Base-by-base conservation (phyloP, 306 rosid genomes). In the Quercus suber region DNA sequence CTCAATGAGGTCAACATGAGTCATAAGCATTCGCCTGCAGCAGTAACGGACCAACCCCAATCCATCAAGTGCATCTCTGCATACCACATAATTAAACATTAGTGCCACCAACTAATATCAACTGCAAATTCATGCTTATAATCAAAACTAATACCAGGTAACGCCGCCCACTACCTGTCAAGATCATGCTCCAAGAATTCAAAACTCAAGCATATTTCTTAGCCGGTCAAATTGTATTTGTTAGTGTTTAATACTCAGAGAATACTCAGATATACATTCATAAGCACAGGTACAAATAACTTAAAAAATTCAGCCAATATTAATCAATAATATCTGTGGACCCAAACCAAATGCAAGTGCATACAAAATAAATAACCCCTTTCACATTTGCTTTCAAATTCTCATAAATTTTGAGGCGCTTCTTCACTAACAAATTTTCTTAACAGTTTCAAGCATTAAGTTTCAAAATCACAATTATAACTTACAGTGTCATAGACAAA, bases 1-100 rank as follows among this genome's bases (percentile, higher is more conserved):
- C 89, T 95, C 98, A 37, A 95, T 93, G 79, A 95, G 98, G 74
- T 95, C 99, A 33, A 93, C 99, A 57, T 93, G 98, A 56, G 99
- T 95, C 99, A 95, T 93, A 68, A 95, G 98, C 99, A 93, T 95
- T 21, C 98, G 87, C 78, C 99, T 87, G 73, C 98, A 95, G 78
- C 98, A 95, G 68, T 93, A 95, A 19, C 97, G 97, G 82, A 95
- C 97, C 87, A 95, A 82, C 11, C 90, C 92, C 93, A 95, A 74
- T 13, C 96, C 97, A 91, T 95, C 98, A 61, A 95, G 90, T 31
- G 98, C 99, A 81, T 95, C 97, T 70, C 97, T 95, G 87, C 76
- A 88, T 45, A 68, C 59, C 83, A 82, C 23, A 57, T 58, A 73
- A 79, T 14, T 27, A 59, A 3, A 70, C 45, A 70, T 84, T 35